These are phyloP conservation scores for Pseudocercospora pini-densiflorae DNA, from an alignment of 2,329 filamentous ascomycete genomes.

Conservation along the genomic window DNA sequence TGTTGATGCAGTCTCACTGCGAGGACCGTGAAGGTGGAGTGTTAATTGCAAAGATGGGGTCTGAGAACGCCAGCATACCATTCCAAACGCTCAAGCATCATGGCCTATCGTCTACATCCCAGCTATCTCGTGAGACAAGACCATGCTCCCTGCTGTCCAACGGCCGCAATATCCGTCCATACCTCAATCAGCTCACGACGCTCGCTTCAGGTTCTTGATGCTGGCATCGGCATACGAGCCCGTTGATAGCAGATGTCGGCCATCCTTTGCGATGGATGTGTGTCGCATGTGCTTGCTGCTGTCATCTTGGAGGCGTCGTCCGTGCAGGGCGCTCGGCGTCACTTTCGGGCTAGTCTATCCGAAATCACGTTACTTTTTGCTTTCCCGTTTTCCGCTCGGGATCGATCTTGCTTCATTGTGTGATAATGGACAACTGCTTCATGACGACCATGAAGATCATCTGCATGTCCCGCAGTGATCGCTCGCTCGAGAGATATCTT, in stretches of 20 bases:
- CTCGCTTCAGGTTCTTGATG: not conserved
- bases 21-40: not conserved
- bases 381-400: not conserved
- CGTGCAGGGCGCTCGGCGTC: not conserved
- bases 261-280: not conserved
- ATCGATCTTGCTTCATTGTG: not conserved
- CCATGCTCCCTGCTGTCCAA: not conserved
- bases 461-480: not conserved
- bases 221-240: not conserved
- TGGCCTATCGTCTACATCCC: not conserved
- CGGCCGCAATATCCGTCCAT: not conserved
- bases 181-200: too few species aligned
- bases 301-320: not conserved
- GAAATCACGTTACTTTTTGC: conserved; percentile 3
- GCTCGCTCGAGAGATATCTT: not conserved
- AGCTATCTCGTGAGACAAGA: not conserved
- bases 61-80: not conserved
- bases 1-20: too few species aligned
- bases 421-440: not conserved
- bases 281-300: not conserved
- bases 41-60: not conserved
- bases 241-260: not conserved
- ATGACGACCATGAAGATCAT: conserved; percentile 1
- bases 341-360: not conserved
- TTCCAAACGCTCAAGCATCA: not conserved